phyloP scores from a whole-genome alignment of 2,329 filamentous ascomycete genomes.

The Juglanconis sp. region DNA sequence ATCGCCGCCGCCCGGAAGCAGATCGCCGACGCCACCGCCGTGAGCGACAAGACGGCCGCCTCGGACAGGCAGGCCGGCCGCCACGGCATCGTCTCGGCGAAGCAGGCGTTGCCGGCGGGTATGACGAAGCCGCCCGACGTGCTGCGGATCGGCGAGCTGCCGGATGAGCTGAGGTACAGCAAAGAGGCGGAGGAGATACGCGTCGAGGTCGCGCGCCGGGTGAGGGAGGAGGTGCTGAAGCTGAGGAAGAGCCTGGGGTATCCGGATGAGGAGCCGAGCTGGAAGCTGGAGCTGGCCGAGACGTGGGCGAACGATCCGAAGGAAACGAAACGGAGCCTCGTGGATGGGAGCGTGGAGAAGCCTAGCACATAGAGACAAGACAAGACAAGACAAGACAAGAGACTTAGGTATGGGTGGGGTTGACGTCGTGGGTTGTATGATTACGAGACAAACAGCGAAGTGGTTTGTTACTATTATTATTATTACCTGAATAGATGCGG shows the following conservation, averaged over 20 bases:
- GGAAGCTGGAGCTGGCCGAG: conserved; percentile 68
- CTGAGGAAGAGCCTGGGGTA: conserved; percentile 70
- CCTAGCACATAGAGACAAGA: conserved; percentile 8
- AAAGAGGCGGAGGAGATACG: conserved; percentile 74
- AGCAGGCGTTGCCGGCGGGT: conserved; percentile 14
- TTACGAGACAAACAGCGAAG: not conserved
- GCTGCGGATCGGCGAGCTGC: conserved; percentile 51
- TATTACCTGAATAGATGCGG: not conserved
- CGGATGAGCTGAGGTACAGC: conserved; percentile 64
- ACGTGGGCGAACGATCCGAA: conserved; percentile 66
- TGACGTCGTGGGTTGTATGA: not conserved
- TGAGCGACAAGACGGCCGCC: not conserved
- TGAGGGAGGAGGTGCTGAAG: conserved; percentile 77
- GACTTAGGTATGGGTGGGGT: too few species aligned
- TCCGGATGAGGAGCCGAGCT: conserved; percentile 69
- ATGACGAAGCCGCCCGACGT: conserved; percentile 21
- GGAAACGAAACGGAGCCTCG: conserved; percentile 48
- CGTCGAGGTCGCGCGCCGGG: conserved; percentile 73
- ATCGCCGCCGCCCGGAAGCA: conserved; percentile 9
- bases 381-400: not conserved
- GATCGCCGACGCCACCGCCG: not conserved
- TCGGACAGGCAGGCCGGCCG: conserved; percentile 11
- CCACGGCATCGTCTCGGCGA: conserved; percentile 12
- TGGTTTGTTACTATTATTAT: not conserved
- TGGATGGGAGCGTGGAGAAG: conserved; percentile 50